Evolutionary conservation across 2,329 filamentous ascomycete genomes (phyloP).

Genomic region (Lasiodiplodia gonubiensis): DNA sequence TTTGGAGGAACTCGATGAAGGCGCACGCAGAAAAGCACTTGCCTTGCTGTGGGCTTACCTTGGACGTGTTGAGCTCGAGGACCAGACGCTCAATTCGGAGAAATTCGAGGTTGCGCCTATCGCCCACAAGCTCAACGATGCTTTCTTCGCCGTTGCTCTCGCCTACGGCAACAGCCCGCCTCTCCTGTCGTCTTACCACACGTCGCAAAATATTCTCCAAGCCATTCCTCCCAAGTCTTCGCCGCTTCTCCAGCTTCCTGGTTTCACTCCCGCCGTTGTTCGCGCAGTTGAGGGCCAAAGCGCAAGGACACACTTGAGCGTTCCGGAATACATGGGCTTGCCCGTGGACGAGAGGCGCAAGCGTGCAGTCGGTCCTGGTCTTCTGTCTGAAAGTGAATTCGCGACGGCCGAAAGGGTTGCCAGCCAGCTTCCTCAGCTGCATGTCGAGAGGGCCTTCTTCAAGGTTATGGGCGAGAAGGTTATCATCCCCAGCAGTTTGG

Average conservation of each 20-base stretch:
- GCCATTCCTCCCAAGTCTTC: constrained; percentile 82
- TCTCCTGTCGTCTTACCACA: constrained; percentile 79
- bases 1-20: constrained; percentile 80
- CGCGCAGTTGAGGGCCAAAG: constrained; percentile 73
- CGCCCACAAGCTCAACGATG: constrained; percentile 81
- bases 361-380: constrained; percentile 70
- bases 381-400: constrained; percentile 79
- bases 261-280: constrained; percentile 72
- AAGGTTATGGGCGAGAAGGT: constrained; percentile 95
- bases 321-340: constrained; percentile 89
- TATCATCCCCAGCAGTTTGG: constrained; percentile 89
- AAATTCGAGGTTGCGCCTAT: constrained; percentile 91
- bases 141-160: constrained; percentile 84
- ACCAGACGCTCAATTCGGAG: constrained; percentile 75
- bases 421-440: constrained; percentile 80
- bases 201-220: constrained; percentile 87
- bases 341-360: constrained; percentile 75
- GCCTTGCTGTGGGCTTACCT: constrained; percentile 95
- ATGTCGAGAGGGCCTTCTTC: constrained; percentile 94
- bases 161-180: constrained; percentile 85
- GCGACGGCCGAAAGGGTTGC: constrained; percentile 76
- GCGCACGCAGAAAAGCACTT: constrained; percentile 81
- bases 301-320: constrained; percentile 67
- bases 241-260: constrained; percentile 87
- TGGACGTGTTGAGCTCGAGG: constrained; percentile 82